Evolutionary conservation across 768 basidiomycete species (phyloP), one percentile per base, ranked within the genome.

Genomic region (Tulasnella sp.): DNA sequence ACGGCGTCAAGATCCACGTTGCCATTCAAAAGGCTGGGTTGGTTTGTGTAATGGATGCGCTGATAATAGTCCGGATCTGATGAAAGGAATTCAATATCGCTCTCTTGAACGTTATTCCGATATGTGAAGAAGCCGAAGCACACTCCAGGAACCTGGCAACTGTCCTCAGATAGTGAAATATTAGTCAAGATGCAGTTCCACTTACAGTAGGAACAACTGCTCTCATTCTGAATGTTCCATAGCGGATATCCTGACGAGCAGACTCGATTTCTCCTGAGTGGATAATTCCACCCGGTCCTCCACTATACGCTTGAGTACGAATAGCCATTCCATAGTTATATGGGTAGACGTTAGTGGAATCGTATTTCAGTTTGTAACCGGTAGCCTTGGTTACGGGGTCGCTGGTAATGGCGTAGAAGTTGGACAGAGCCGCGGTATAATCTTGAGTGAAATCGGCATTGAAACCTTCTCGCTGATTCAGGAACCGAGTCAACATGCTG

Each of bases 141-240:
- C 7, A 50, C 13, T 27, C 33, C 33, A 19, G 43, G 53, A 16
- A 24, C 19, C 29, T 42, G 27, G n/a, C 7, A 27, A 15, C 28
- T 31, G 27, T 5, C 27, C 39, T 8, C 25, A 53, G 24, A 27
- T 5, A 7, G 4, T 16, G 15, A 40, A n/a, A n/a, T n/a, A n/a
- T n/a, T n/a, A n/a, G n/a, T n/a, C n/a, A n/a, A n/a, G n/a, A n/a
- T n/a, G 12, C 33, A 49, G 40, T 48, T 41, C 16, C 24, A 6
- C 43, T 45, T 29, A 57, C 50, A 27, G 48, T 25, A 6, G 57
- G 57, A 3, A 58, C 39, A 22, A 44, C 48, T 19, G 57, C 57
- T 31, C 57, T 34, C 56, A 58, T 58, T 12, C 57, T 22, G 50
- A 58, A 58, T 3, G 56, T 56, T 16, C 57, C 57, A 45, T 57